phyloP scores from a whole-genome alignment of 352 stramenopile species.

The Pythium phragmitis region DNA sequence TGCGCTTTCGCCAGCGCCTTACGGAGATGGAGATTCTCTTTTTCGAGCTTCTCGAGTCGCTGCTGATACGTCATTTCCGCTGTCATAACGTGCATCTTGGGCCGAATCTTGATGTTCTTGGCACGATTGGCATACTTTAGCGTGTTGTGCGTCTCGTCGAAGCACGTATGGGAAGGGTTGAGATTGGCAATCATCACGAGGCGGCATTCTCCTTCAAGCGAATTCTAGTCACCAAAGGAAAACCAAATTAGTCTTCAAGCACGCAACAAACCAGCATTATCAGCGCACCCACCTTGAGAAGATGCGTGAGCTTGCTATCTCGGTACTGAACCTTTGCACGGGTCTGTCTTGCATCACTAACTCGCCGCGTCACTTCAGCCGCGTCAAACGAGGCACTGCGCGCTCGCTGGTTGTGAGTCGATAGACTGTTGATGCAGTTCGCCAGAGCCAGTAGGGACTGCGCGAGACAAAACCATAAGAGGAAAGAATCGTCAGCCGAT shows the following conservation, averaged over 20 bases:
- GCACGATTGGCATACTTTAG: constrained; percentile 88
- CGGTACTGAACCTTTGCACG: constrained; percentile 73
- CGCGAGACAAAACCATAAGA: not conserved
- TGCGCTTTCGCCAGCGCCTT: constrained; percentile 35
- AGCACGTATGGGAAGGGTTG: constrained; percentile 67
- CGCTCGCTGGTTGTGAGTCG: constrained; percentile 32
- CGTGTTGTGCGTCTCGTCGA: constrained; percentile 90
- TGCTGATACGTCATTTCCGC: constrained; percentile 65
- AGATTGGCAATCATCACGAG: constrained; percentile 92
- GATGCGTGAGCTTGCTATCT: constrained; percentile 84
- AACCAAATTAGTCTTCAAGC: not conserved
- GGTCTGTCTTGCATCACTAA: constrained; percentile 24
- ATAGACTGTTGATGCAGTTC: constrained; percentile 91
- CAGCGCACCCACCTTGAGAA: constrained; percentile 58
- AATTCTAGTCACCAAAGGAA: constrained; percentile 44
- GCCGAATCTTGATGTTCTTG: constrained; percentile 91
- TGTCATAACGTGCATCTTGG: constrained; percentile 82
- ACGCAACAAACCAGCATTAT: not conserved
- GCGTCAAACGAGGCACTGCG: constrained; percentile 39
- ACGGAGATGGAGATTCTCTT: constrained; percentile 47
- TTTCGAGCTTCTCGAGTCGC: constrained; percentile 54
- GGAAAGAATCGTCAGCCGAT: not conserved
- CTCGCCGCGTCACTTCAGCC: constrained; percentile 26
- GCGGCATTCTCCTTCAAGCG: constrained; percentile 86
- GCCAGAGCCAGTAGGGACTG: constrained; percentile 74